Evolutionary conservation across 1,284 basidiomycete species (phyloP).

Genomic region (Malassezia caprae): DNA sequence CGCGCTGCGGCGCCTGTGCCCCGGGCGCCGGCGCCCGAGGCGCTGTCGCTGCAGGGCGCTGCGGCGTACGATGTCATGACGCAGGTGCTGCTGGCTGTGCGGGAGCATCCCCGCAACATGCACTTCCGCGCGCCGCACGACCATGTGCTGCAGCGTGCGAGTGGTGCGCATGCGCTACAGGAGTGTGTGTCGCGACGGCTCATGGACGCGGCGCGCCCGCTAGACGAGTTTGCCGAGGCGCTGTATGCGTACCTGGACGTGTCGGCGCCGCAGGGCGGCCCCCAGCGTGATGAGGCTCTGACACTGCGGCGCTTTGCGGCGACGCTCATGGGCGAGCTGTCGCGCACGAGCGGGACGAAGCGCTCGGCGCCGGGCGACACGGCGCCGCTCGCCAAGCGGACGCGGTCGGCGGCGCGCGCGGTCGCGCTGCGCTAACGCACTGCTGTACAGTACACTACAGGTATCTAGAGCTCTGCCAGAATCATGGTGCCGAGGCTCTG

Average conservation of each 20-base stretch:
- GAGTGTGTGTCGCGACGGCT: slow-evolving; percentile 2
- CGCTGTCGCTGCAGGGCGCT: neutral
- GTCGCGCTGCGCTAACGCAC: neutral
- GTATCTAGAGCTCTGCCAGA: slow-evolving; percentile 21
- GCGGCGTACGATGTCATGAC: slow-evolving; percentile 15
- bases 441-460: slow-evolving; percentile 7
- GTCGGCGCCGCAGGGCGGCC: neutral
- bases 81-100: slow-evolving; percentile 9
- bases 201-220: neutral
- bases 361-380: neutral
- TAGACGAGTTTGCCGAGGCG: slow-evolving; percentile 6
- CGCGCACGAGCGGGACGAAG: neutral
- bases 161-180: neutral
- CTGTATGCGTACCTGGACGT: slow-evolving; percentile 4
- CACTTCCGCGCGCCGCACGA: slow-evolving; percentile 8
- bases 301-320: slow-evolving; percentile 5
- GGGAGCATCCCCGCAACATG: slow-evolving; percentile 12
- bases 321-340: slow-evolving; percentile 13
- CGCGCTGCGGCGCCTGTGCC: neutral
- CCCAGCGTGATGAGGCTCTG: neutral
- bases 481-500: slow-evolving; percentile 45
- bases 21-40: neutral
- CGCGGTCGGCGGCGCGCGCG: slow-evolving; percentile 2
- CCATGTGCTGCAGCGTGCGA: neutral
- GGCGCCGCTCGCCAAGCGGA: slow-evolving; percentile 12